A percentile compares a stretch with the other conserved stretches of the same genome.
Evolutionary conservation across 768 basidiomycete genomes (phyloP).

Genomic region (Rickenella mellea): DNA sequence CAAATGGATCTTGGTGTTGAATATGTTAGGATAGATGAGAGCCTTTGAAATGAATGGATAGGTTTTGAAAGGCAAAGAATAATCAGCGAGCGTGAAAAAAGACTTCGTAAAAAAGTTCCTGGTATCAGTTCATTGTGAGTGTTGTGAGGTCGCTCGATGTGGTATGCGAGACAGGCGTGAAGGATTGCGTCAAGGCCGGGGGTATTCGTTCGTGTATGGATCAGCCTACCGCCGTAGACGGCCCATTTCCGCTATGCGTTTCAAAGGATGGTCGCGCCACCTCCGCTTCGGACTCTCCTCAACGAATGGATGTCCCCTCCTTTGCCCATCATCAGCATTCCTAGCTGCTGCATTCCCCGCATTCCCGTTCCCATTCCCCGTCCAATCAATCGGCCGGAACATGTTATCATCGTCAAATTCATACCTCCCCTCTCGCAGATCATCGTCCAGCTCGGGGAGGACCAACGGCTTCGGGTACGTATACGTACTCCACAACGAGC

Average conservation of each 20-base stretch:
- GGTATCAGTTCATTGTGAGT: too few relatives aligned
- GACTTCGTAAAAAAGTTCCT: too few relatives aligned
- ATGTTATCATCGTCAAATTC: background rate
- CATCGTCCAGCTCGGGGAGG: background rate
- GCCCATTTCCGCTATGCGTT: slow-evolving; percentile 1
- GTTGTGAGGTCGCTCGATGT: too few relatives aligned
- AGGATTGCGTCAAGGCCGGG: too few relatives aligned
- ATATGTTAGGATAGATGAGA: too few relatives aligned
- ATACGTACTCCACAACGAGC: slow-evolving; percentile 1
- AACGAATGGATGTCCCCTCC: background rate
- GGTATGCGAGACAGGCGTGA: too few relatives aligned
- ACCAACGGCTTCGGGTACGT: slow-evolving; percentile 1
- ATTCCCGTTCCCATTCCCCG: background rate
- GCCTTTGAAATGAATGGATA: too few relatives aligned
- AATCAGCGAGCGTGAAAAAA: too few relatives aligned
- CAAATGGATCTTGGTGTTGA: too few relatives aligned
- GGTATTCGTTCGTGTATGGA: too few relatives aligned
- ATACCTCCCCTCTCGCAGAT: background rate
- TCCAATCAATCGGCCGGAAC: too few relatives aligned
- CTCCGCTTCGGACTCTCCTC: background rate
- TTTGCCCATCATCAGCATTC: background rate
- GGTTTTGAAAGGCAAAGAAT: too few relatives aligned
- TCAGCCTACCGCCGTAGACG: background rate
- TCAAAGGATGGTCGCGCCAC: background rate
- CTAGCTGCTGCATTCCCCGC: background rate